Evolutionary conservation across 1,284 basidiomycete species (phyloP).

Genomic region (Leccinum griseonigrum): DNA sequence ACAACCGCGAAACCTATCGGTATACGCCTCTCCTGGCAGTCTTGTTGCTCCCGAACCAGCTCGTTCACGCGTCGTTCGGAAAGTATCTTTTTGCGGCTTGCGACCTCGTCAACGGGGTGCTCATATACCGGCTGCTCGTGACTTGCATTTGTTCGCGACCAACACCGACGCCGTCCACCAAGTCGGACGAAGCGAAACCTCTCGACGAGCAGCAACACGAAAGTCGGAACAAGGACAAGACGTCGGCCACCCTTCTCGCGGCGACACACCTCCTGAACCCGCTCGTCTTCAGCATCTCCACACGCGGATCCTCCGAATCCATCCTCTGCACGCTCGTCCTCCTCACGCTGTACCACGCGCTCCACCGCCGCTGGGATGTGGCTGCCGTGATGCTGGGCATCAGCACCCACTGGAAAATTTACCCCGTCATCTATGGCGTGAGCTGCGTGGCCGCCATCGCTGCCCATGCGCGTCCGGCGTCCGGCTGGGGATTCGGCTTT

Average conservation of each 20-base stretch:
- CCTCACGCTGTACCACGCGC: slow-evolving; percentile 61
- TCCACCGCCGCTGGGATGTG: slow-evolving; percentile 51
- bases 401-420: slow-evolving; percentile 93
- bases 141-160: slow-evolving; percentile 39
- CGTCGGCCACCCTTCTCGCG: slow-evolving; percentile 50
- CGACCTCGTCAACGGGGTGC: slow-evolving; percentile 78
- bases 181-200: slow-evolving; percentile 8
- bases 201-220: slow-evolving; percentile 18
- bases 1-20: slow-evolving; percentile 90
- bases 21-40: slow-evolving; percentile 94
- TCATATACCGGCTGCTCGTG: slow-evolving; percentile 74
- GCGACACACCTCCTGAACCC: slow-evolving; percentile 85
- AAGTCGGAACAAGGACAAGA: not conserved
- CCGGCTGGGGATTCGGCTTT: slow-evolving; percentile 31
- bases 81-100: slow-evolving; percentile 88
- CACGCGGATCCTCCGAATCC: slow-evolving; percentile 93
- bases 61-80: slow-evolving; percentile 81
- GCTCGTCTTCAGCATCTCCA: slow-evolving; percentile 94
- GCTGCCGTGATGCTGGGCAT: slow-evolving; percentile 76
- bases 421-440: slow-evolving; percentile 88
- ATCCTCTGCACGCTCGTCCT: slow-evolving; percentile 83
- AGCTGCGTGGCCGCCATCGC: slow-evolving; percentile 71
- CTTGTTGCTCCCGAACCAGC: slow-evolving; percentile 76
- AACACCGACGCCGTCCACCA: not conserved
- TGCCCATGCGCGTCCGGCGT: slow-evolving; percentile 17